Evolutionary conservation across 139 green algal species (phyloP).

Genomic region (Tetradesmus obliquus): DNA sequence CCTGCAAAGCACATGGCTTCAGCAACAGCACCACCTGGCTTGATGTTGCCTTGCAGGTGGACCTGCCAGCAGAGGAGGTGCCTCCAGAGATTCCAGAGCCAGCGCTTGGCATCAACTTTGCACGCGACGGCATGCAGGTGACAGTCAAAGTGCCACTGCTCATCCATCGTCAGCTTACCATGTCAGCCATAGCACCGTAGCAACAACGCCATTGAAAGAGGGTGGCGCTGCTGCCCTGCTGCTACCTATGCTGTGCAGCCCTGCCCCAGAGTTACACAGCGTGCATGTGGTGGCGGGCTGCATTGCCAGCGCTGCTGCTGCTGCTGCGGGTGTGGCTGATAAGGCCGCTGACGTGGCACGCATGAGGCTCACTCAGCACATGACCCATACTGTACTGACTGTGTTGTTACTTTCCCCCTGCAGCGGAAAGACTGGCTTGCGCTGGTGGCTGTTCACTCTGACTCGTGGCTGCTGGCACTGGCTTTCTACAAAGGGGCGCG

Average conservation of each 20-base stretch:
- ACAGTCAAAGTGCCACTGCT: neutral
- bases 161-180: neutral
- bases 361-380: too few relatives aligned
- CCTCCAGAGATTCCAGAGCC: slow-evolving; percentile 98
- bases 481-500: slow-evolving; percentile 96
- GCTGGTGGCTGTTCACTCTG: slow-evolving; percentile 96
- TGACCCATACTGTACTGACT: neutral
- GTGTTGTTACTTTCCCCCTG: slow-evolving; percentile 49
- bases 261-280: neutral
- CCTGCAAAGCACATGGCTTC: too few relatives aligned
- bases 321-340: neutral
- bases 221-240: neutral
- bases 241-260: neutral
- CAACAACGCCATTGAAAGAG: neutral
- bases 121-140: slow-evolving; percentile 88
- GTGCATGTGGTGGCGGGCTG: neutral
- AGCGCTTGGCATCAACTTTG: slow-evolving; percentile 98
- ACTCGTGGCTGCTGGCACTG: slow-evolving; percentile 96
- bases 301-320: neutral
- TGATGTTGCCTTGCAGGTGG: slow-evolving; percentile 65
- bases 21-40: slow-evolving; percentile 57
- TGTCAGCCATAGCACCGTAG: too few relatives aligned
- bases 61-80: slow-evolving; percentile 96
- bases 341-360: too few relatives aligned
- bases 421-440: slow-evolving; percentile 93